These are phyloP conservation scores for Willaertia magna DNA, from an alignment of 208 protist genomes.

Conservation along the genomic window DNA sequence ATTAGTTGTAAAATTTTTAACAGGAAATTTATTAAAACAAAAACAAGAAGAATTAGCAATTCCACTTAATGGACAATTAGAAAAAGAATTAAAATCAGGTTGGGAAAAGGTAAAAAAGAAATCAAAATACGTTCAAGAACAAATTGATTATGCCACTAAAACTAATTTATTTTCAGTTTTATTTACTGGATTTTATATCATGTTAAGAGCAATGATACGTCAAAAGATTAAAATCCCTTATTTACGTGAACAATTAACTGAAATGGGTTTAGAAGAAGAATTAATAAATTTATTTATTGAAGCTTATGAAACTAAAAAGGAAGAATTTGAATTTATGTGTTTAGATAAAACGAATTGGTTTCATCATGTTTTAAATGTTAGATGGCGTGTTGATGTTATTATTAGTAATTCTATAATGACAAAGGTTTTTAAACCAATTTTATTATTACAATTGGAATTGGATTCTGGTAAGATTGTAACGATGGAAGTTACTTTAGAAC, in stretches of 20 bases:
- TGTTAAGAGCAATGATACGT: background rate
- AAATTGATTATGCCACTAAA: background rate
- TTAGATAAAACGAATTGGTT: background rate
- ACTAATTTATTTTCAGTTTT: background rate
- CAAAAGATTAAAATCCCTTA: background rate
- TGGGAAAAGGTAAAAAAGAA: background rate
- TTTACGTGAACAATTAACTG: background rate
- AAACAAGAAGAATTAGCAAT: background rate
- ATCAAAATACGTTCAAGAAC: background rate
- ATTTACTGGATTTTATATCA: conserved; percentile 7
- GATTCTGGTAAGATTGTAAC: background rate
- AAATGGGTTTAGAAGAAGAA: background rate
- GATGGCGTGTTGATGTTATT: conserved; percentile 18
- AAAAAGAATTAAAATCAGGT: background rate
- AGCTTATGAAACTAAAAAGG: background rate
- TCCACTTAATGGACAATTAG: background rate
- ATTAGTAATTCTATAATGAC: conserved; percentile 15
- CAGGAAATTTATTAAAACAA: background rate
- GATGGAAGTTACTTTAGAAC: background rate
- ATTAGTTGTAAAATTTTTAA: background rate
- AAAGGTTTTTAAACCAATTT: conserved; percentile 5
- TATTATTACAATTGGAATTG: conserved; percentile 11
- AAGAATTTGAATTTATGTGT: background rate
- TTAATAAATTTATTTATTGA: background rate
- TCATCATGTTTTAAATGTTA: background rate